A percentile compares a stretch with the other conserved stretches of the same genome.
Evolutionary conservation across 306 rosid species (phyloP).

Genomic region (Comarum palustre): DNA sequence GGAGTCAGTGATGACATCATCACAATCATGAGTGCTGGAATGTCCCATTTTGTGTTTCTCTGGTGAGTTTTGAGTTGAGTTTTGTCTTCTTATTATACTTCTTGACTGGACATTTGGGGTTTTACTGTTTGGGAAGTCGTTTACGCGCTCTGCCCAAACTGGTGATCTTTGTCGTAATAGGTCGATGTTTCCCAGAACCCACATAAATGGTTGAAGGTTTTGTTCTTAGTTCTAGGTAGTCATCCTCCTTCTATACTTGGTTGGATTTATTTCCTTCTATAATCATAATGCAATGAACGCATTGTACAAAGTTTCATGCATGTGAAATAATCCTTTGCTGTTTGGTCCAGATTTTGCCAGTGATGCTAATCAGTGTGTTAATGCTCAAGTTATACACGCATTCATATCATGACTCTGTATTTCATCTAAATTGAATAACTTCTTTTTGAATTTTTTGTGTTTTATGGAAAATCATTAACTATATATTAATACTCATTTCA

Average conservation of each 20-base stretch:
- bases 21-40: slow-evolving; percentile 29
- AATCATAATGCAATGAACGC: not conserved
- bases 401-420: not conserved
- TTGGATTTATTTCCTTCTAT: not conserved
- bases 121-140: not conserved
- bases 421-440: not conserved
- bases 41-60: slow-evolving; percentile 49
- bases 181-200: not conserved
- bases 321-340: not conserved
- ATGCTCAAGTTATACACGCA: not conserved
- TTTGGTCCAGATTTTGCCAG: not conserved
- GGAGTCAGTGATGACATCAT: slow-evolving; percentile 23
- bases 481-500: no score
- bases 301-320: not conserved
- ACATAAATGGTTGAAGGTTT: not conserved
- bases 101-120: not conserved
- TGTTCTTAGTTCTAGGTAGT: not conserved
- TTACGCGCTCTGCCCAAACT: slow-evolving; percentile 2
- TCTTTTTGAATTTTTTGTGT: not conserved
- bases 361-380: not conserved
- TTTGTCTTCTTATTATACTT: not conserved
- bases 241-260: not conserved
- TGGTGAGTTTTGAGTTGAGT: not conserved
- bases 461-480: no score
- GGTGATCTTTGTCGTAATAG: not conserved